phyloP scores from a whole-genome alignment of 495 filamentous ascomycete species.

The Elasticomyces elasticus region DNA sequence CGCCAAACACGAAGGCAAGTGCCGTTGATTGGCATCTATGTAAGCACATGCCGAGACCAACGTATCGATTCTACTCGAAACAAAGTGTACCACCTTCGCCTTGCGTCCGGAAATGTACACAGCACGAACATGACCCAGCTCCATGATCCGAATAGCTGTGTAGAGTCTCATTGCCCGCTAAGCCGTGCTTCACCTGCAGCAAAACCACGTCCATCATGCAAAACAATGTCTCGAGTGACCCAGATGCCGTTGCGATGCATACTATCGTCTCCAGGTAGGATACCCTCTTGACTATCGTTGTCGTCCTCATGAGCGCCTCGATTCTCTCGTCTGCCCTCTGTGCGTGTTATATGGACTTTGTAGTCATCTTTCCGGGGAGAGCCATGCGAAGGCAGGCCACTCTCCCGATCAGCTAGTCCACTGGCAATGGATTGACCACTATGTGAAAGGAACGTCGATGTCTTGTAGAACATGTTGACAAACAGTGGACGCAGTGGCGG shows the following conservation, averaged over 20 bases:
- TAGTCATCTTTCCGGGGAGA: not conserved
- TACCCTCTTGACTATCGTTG: not conserved
- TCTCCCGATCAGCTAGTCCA: not conserved
- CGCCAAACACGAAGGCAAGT: not conserved
- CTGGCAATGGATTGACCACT: not conserved
- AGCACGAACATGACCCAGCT: not conserved
- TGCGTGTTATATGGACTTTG: not conserved
- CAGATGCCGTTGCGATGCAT: not conserved
- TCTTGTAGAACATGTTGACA: not conserved
- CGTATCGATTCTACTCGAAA: not conserved
- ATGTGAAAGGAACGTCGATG: not conserved
- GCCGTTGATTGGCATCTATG: not conserved
- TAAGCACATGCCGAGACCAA: not conserved
- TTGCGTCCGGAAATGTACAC: not conserved
- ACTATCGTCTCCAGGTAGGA: not conserved
- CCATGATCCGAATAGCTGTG: not conserved
- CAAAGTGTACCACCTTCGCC: not conserved
- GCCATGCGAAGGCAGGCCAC: not conserved
- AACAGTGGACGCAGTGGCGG: constrained; percentile 5
- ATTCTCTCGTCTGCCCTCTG: not conserved
- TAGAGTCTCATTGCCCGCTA: not conserved
- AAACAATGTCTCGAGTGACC: not conserved
- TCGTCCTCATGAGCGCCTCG: not conserved
- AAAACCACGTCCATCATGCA: not conserved
- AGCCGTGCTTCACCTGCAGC: not conserved